phyloP scores from a whole-genome alignment of 306 rosid species.

The Vachellia collinsii region DNA sequence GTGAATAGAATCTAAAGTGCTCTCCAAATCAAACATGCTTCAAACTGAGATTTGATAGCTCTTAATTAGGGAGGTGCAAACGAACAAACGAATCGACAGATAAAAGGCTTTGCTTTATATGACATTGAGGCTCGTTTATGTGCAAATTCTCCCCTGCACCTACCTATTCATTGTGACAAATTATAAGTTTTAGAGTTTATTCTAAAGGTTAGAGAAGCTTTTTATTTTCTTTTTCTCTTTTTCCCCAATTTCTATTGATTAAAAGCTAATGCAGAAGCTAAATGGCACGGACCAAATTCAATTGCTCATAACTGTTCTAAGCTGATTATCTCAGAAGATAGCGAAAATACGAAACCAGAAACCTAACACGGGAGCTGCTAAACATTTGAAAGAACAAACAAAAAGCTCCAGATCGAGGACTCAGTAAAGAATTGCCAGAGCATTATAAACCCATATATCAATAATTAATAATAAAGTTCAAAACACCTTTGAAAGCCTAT shows the following conservation, averaged over 20 bases:
- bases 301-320: too few relatives aligned
- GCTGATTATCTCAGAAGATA: too few relatives aligned
- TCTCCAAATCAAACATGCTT: conserved; percentile 7
- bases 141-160: conserved; percentile 6
- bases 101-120: background rate
- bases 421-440: too few relatives aligned
- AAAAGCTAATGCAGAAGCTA: too few relatives aligned
- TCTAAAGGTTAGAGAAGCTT: background rate
- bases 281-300: too few relatives aligned
- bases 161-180: background rate
- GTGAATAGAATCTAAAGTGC: background rate
- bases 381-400: too few relatives aligned
- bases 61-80: background rate
- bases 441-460: background rate
- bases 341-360: too few relatives aligned
- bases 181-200: background rate
- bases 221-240: background rate
- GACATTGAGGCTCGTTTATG: background rate
- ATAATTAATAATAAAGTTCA: background rate
- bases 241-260: background rate
- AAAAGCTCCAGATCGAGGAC: too few relatives aligned
- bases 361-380: too few relatives aligned
- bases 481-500: conserved; percentile 62
- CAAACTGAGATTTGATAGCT: background rate
- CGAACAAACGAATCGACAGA: conserved; percentile 2